A percentile compares a stretch with the other conserved stretches of the same genome.
These are phyloP conservation scores for Tieghemostelium lacteum DNA, from an alignment of 78 protist species.

Conservation along the genomic window DNA sequence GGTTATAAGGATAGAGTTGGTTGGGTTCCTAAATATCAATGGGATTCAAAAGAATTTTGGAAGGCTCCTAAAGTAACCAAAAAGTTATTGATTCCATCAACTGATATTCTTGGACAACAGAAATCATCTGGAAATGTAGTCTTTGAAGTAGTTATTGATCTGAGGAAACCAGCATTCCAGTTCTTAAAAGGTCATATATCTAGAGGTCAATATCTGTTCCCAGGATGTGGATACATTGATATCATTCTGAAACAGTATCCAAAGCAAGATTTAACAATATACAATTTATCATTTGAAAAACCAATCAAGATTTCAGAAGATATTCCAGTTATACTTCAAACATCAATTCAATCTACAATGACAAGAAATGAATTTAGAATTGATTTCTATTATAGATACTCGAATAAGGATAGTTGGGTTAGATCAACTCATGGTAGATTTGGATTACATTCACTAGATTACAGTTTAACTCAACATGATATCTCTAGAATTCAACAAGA, in stretches of 20 bases:
- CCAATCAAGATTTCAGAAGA: constrained; percentile 3
- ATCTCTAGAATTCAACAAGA: not conserved
- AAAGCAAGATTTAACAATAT: not conserved
- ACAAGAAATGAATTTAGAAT: not conserved
- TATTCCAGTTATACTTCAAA: not conserved
- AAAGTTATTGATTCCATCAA: constrained; percentile 24
- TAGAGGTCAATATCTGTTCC: constrained; percentile 27
- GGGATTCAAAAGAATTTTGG: constrained; percentile 54
- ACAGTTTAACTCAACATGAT: too few species aligned
- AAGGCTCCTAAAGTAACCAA: constrained; percentile 4
- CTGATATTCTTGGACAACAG: constrained; percentile 1
- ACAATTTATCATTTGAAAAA: not conserved
- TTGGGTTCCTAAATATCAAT: constrained; percentile 42
- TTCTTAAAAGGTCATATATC: constrained; percentile 30
- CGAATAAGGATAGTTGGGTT: not conserved
- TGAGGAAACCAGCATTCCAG: not conserved
- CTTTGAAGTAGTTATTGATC: constrained; percentile 12
- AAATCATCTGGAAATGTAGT: not conserved
- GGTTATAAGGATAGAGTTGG: not conserved
- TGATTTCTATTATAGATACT: not conserved
- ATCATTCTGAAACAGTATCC: not conserved
- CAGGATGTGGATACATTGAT: constrained; percentile 48
- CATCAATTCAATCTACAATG: not conserved
- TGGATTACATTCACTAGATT: not conserved
- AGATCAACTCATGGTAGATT: not conserved